Evolutionary conservation across 2,329 filamentous ascomycete species (phyloP).

Genomic region (Thelonectria discophora): DNA sequence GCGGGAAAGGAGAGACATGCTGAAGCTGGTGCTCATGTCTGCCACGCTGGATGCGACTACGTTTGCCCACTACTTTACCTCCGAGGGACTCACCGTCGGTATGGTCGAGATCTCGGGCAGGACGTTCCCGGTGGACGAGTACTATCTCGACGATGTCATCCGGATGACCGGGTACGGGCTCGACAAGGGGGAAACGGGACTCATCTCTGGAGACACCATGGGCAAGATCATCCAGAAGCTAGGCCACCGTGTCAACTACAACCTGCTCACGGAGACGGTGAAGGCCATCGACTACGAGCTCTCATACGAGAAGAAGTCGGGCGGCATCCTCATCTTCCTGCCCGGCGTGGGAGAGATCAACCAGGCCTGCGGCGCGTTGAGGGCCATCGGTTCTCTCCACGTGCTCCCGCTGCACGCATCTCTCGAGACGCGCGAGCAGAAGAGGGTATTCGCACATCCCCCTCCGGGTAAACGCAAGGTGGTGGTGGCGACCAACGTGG

Average conservation of each 20-base stretch:
- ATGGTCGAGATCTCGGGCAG: conserved; percentile 87
- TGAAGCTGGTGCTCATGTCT: conserved; percentile 95
- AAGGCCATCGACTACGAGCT: conserved; percentile 83
- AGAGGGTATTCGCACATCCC: conserved; percentile 80
- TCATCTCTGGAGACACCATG: conserved; percentile 63
- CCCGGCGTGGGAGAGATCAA: conserved; percentile 94
- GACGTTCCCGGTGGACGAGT: conserved; percentile 89
- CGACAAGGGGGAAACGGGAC: conserved; percentile 57
- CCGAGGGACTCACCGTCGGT: conserved; percentile 73
- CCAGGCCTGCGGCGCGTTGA: conserved; percentile 75
- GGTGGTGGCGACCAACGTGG: conserved; percentile 94
- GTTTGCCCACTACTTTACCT: conserved; percentile 85
- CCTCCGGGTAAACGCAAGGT: conserved; percentile 88
- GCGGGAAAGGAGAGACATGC: conserved; percentile 74
- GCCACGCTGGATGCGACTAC: conserved; percentile 90
- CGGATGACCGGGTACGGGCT: conserved; percentile 76
- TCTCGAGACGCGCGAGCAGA: conserved; percentile 86
- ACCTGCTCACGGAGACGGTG: conserved; percentile 82
- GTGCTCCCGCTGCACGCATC: conserved; percentile 92
- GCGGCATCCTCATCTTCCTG: conserved; percentile 94
- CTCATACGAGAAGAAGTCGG: conserved; percentile 66
- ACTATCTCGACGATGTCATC: conserved; percentile 88
- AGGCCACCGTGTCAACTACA: conserved; percentile 90
- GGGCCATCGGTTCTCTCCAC: conserved; percentile 69
- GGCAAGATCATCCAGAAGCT: conserved; percentile 76